Percentiles rank a stretch among this genome's conserved stretches.
Evolutionary conservation across 176 grass and related monocot genomes (phyloP).

Genomic region (Cocos nucifera): DNA sequence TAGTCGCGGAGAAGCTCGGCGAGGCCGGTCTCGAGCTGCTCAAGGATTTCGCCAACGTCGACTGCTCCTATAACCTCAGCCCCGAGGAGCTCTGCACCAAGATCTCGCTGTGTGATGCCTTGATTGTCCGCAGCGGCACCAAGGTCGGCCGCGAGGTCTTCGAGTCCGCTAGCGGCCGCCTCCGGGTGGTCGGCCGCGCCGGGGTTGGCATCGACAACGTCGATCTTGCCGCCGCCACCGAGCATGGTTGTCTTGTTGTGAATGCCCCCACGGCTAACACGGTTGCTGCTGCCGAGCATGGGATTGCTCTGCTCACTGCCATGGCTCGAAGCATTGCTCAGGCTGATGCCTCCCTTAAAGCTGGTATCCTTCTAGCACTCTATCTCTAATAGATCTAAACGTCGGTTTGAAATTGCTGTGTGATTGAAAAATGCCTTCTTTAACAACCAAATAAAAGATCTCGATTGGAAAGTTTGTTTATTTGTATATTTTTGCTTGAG

Average conservation of each 20-base stretch:
- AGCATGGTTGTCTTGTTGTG: conserved; percentile 83
- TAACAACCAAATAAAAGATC: too few relatives aligned
- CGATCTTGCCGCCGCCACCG: conserved; percentile 77
- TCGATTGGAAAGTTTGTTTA: too few relatives aligned
- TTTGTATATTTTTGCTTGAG: too few relatives aligned
- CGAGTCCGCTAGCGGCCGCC: conserved; percentile 46
- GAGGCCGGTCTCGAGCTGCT: conserved; percentile 51
- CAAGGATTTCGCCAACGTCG: conserved; percentile 67
- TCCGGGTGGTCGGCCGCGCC: conserved; percentile 68
- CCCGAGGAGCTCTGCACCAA: conserved; percentile 84
- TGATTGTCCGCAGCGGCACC: conserved; percentile 69
- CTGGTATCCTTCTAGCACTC: conserved; percentile 31
- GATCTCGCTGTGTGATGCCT: conserved; percentile 73
- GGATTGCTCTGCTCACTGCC: conserved; percentile 56
- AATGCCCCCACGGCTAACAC: conserved; percentile 90
- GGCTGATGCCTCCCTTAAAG: conserved; percentile 74
- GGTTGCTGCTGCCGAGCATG: conserved; percentile 69
- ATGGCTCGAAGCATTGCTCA: conserved; percentile 76
- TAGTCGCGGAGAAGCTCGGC: conserved; percentile 85
- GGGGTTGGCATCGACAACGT: conserved; percentile 93
- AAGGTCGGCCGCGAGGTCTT: conserved; percentile 75
- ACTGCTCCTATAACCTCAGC: conserved; percentile 75
- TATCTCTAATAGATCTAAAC: too few relatives aligned
- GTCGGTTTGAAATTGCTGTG: too few relatives aligned
- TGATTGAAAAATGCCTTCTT: too few relatives aligned